These are phyloP conservation scores for Hyaloscypha finlandica DNA, from an alignment of 495 filamentous ascomycete species.

Conservation along the genomic window DNA sequence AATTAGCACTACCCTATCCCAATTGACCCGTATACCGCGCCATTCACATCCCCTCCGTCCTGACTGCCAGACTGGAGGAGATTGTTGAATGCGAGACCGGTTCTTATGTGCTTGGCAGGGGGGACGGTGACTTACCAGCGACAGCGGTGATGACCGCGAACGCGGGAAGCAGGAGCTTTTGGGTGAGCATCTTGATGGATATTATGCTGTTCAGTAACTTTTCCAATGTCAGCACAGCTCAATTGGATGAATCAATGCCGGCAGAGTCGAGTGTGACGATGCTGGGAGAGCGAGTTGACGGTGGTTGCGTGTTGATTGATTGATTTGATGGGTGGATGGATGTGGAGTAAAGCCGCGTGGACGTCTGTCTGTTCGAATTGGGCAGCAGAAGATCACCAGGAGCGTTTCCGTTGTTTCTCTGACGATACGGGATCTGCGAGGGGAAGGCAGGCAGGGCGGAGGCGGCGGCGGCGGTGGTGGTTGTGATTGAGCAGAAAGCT, in stretches of 20 bases:
- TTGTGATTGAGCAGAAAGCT: conserved; percentile 4
- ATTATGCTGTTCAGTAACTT: conserved; percentile 31
- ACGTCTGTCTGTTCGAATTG: background rate
- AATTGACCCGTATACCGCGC: background rate
- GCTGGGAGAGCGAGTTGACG: conserved; percentile 4
- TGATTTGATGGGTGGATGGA: conserved; percentile 6
- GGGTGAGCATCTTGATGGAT: conserved; percentile 67
- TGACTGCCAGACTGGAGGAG: background rate
- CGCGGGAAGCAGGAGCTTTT: conserved; percentile 72
- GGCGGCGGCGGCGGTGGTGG: background rate
- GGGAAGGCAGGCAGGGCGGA: background rate
- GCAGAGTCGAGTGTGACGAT: conserved; percentile 6
- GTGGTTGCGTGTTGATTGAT: conserved; percentile 3
- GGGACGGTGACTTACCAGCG: conserved; percentile 57
- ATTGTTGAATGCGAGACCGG: background rate
- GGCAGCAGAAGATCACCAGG: background rate
- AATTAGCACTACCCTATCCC: conserved; percentile 18
- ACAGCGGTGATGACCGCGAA: conserved; percentile 66
- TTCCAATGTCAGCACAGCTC: conserved; percentile 24
- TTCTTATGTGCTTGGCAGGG: background rate
- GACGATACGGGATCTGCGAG: background rate
- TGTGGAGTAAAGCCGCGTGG: conserved; percentile 9
- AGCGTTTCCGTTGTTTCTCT: background rate
- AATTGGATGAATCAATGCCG: conserved; percentile 27
- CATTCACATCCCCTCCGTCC: background rate